phyloP scores from a whole-genome alignment of 2,329 filamentous ascomycete species.

The Aspergillus spinulosporus region DNA sequence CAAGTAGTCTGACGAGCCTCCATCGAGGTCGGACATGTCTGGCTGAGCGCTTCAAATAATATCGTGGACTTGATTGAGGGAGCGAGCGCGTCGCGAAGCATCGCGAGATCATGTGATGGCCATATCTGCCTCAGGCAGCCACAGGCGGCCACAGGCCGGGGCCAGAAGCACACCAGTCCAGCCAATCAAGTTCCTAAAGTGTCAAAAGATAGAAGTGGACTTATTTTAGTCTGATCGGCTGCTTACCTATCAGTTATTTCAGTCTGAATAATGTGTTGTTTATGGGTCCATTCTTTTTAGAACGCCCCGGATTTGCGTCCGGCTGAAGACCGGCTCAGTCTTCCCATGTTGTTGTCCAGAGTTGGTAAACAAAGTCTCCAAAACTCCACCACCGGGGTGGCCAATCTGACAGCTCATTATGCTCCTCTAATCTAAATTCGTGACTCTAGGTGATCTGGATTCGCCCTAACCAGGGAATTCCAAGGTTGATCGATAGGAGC shows the following conservation, averaged over 20 bases:
- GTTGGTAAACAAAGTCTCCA: background rate
- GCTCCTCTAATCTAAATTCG: background rate
- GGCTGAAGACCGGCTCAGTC: background rate
- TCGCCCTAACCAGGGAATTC: slow-evolving; percentile 9
- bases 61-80: background rate
- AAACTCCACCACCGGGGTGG: background rate
- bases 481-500: slow-evolving; percentile 4
- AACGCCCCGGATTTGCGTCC: slow-evolving; percentile 6
- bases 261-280: background rate
- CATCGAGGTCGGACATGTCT: slow-evolving; percentile 34
- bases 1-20: slow-evolving; percentile 32
- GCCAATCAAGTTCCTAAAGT: background rate
- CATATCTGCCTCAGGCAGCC: slow-evolving; percentile 3
- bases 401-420: background rate
- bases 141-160: too few species aligned
- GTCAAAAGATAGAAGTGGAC: background rate
- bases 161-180: background rate
- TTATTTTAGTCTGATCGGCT: background rate
- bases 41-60: slow-evolving; percentile 3
- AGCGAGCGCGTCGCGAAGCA: slow-evolving; percentile 18
- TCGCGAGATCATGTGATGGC: slow-evolving; percentile 22
- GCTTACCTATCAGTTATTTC: background rate
- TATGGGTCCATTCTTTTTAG: background rate
- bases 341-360: background rate
- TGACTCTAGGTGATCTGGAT: slow-evolving; percentile 7